Evolutionary conservation across 1,284 basidiomycete species (phyloP).

Genomic region (Ceraceosorus bombacis): DNA sequence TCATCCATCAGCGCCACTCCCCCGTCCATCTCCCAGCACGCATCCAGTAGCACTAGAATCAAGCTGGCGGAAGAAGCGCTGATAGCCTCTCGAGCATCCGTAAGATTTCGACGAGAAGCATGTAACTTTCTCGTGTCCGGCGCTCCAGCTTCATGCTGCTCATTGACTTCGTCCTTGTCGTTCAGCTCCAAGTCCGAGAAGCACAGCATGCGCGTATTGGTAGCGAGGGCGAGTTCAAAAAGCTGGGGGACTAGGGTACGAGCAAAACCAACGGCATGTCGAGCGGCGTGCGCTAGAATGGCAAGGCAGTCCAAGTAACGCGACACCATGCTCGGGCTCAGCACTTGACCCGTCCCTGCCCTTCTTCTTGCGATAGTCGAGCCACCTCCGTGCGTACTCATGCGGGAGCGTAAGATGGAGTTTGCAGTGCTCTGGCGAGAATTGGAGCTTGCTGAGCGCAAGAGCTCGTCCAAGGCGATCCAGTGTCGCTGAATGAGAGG

Average conservation of each 20-base stretch:
- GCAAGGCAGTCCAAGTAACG: slow-evolving; percentile 69
- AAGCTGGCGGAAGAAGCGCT: slow-evolving; percentile 68
- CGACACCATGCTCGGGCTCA: slow-evolving; percentile 66
- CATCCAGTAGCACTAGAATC: slow-evolving; percentile 67
- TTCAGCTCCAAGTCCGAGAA: slow-evolving; percentile 36
- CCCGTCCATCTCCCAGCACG: slow-evolving; percentile 64
- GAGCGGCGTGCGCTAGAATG: slow-evolving; percentile 71
- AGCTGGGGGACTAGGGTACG: slow-evolving; percentile 69
- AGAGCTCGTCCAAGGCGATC: slow-evolving; percentile 54
- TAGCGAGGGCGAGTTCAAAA: slow-evolving; percentile 70
- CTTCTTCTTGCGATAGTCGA: slow-evolving; percentile 28
- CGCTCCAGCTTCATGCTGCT: slow-evolving; percentile 18
- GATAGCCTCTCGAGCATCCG: slow-evolving; percentile 58
- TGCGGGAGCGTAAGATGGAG: not conserved
- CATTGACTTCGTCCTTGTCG: slow-evolving; percentile 40
- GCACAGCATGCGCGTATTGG: slow-evolving; percentile 50
- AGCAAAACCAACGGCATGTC: slow-evolving; percentile 70
- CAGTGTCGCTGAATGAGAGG: slow-evolving; percentile 23
- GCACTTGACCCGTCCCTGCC: slow-evolving; percentile 60
- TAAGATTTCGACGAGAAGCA: no score
- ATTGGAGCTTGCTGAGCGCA: slow-evolving; percentile 54
- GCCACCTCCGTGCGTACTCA: no score
- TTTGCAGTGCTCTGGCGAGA: slow-evolving; percentile 1
- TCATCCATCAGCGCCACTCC: slow-evolving; percentile 60
- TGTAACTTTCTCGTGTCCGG: slow-evolving; percentile 35